Conservation (phyloP, 2,329 filamentous ascomycete genomes). For the Neocatenulostroma microsporum region DNA sequence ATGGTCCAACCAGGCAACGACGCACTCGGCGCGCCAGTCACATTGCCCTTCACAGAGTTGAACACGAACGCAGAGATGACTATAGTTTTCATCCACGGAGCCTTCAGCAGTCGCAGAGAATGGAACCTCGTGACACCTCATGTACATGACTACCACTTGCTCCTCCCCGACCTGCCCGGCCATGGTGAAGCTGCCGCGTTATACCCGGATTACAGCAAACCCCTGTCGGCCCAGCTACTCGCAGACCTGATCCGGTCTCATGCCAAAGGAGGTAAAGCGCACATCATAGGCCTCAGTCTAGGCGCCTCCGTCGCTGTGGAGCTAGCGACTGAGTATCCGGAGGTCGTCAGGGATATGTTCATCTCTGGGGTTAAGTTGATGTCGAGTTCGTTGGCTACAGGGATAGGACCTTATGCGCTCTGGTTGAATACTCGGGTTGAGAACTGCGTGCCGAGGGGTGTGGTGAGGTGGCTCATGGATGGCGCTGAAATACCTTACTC, state of each 20-base stretch:
- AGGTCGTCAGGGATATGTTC: slow-evolving; percentile 16
- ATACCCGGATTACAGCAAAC: slow-evolving; percentile 17
- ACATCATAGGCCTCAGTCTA: slow-evolving; percentile 22
- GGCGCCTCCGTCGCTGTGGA: slow-evolving; percentile 20
- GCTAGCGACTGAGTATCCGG: slow-evolving; percentile 15
- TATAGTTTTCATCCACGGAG: slow-evolving; percentile 22
- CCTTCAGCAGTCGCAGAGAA: slow-evolving; percentile 11
- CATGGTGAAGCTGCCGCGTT: slow-evolving; percentile 18
- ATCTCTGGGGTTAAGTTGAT: slow-evolving; percentile 15
- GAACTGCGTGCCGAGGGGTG: slow-evolving; percentile 9
- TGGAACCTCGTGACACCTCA: slow-evolving; percentile 19
- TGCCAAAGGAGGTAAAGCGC: slow-evolving; percentile 14
- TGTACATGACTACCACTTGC: slow-evolving; percentile 17
- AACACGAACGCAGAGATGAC: slow-evolving; percentile 11
- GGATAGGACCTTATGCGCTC: slow-evolving; percentile 11
- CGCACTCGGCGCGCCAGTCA: too few relatives aligned
- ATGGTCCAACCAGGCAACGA: too few relatives aligned
- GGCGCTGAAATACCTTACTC: slow-evolving; percentile 14
- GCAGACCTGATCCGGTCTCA: slow-evolving; percentile 16
- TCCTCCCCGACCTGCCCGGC: slow-evolving; percentile 20
- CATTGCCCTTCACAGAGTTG: slow-evolving; percentile 6
- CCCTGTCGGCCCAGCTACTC: slow-evolving; percentile 14
- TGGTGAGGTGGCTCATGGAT: slow-evolving; percentile 19
- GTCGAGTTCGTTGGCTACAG: slow-evolving; percentile 6
- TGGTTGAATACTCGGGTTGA: slow-evolving; percentile 15